A percentile compares a stretch with the other conserved stretches of the same genome.
phyloP scores from a whole-genome alignment of 164 flowering plant genomes.

The Malania oleifera region DNA sequence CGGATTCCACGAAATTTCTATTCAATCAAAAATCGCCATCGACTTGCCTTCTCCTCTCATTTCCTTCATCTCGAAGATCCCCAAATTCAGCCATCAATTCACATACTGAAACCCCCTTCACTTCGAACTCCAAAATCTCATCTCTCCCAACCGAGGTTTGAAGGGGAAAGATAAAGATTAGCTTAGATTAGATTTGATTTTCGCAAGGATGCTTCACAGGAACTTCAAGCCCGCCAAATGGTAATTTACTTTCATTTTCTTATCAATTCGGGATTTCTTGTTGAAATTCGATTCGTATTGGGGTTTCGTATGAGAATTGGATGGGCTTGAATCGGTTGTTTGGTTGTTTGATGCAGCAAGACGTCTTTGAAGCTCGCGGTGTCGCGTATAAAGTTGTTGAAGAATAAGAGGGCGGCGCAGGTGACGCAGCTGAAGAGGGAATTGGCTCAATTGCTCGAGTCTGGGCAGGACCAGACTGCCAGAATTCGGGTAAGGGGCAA shows the following conservation, averaged over 20 bases:
- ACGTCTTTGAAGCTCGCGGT: slow-evolving; percentile 70
- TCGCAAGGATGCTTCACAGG: slow-evolving; percentile 47
- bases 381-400: slow-evolving; percentile 77
- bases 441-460: slow-evolving; percentile 74
- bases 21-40: too few species aligned
- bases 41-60: too few species aligned
- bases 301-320: slow-evolving; percentile 8
- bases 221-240: slow-evolving; percentile 90
- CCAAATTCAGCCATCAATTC: neutral
- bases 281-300: neutral
- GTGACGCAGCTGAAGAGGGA: slow-evolving; percentile 71
- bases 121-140: too few species aligned
- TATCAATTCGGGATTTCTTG: neutral
- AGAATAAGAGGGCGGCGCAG: slow-evolving; percentile 69
- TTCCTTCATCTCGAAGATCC: slow-evolving; percentile 15
- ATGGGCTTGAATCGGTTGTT: neutral
- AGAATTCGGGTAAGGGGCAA: slow-evolving; percentile 60
- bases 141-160: too few species aligned
- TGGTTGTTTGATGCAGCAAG: slow-evolving; percentile 55
- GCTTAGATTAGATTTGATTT: neutral
- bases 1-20: neutral
- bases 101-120: too few species aligned
- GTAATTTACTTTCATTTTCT: slow-evolving; percentile 25
- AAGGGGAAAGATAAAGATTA: too few species aligned
- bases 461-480: slow-evolving; percentile 82